Evolutionary conservation across 2,329 filamentous ascomycete species (phyloP).

Genomic region (Periconia macrospinosa): DNA sequence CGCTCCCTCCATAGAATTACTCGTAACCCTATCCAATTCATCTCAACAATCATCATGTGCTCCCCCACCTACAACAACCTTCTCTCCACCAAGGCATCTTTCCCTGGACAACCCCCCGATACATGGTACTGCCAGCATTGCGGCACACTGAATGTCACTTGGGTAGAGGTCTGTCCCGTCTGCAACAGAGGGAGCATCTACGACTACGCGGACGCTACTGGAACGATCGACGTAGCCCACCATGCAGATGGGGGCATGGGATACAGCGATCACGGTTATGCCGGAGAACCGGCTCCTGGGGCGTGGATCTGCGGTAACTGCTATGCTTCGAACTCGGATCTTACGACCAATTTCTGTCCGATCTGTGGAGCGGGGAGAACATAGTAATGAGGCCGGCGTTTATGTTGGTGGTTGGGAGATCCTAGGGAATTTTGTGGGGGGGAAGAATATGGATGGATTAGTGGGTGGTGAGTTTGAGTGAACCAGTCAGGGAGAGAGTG

Average conservation of each 20-base stretch:
- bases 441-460: too few species aligned
- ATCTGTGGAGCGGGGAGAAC: background rate
- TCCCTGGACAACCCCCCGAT: constrained; percentile 2
- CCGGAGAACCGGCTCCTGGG: background rate
- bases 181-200: constrained; percentile 1
- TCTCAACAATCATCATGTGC: background rate
- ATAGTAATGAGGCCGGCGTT: too few species aligned
- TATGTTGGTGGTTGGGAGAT: too few species aligned
- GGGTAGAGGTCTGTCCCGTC: constrained; percentile 9
- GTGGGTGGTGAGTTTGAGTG: too few species aligned
- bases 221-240: background rate
- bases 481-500: background rate
- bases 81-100: background rate
- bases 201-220: too few species aligned
- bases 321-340: constrained; percentile 3
- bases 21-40: background rate
- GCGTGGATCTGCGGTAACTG: constrained; percentile 5
- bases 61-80: background rate
- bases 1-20: too few species aligned
- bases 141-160: constrained; percentile 5
- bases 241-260: background rate
- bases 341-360: constrained; percentile 5
- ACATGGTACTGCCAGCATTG: constrained; percentile 16
- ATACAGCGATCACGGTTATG: background rate
- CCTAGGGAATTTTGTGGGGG: too few species aligned